Evolutionary conservation across 2,329 filamentous ascomycete species (phyloP).

Genomic region (Penicillium sp.): DNA sequence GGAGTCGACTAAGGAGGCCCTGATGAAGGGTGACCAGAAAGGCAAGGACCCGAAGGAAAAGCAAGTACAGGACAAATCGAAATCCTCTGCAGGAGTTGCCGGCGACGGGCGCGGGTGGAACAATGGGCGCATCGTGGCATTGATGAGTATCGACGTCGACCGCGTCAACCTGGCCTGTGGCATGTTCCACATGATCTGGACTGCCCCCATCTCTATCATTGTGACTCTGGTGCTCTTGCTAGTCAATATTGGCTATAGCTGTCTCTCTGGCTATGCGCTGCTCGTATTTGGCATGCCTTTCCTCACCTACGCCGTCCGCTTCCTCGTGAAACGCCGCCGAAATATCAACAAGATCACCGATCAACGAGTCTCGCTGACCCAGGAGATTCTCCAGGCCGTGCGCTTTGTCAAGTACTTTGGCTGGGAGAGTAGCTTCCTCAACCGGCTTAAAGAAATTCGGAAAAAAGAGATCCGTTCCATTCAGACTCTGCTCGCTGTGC

Average conservation of each 20-base stretch:
- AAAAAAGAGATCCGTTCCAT: conserved; percentile 79
- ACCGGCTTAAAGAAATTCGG: conserved; percentile 74
- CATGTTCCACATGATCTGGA: conserved; percentile 91
- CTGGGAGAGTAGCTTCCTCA: conserved; percentile 87
- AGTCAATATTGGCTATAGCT: conserved; percentile 88
- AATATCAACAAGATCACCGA: conserved; percentile 93
- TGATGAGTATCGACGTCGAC: conserved; percentile 96
- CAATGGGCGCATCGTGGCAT: conserved; percentile 86
- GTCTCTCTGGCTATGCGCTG: conserved; percentile 83
- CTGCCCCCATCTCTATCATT: conserved; percentile 75
- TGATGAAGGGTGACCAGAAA: conserved; percentile 43
- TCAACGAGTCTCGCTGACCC: conserved; percentile 85
- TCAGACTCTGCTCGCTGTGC: conserved; percentile 78
- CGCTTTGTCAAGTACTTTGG: conserved; percentile 97
- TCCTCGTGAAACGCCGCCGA: conserved; percentile 73
- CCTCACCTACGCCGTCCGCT: conserved; percentile 76
- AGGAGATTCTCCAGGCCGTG: conserved; percentile 89
- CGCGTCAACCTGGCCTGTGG: conserved; percentile 86
- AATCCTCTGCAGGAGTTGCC: conserved; percentile 53
- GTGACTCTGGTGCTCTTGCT: conserved; percentile 80
- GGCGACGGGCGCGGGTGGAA: conserved; percentile 83
- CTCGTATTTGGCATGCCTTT: conserved; percentile 78
- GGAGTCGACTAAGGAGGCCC: conserved; percentile 46
- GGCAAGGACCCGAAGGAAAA: conserved; percentile 38
- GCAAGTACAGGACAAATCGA: conserved; percentile 35